phyloP scores from a whole-genome alignment of 164 flowering plant genomes.

The Tetrastigma voinierianum region DNA sequence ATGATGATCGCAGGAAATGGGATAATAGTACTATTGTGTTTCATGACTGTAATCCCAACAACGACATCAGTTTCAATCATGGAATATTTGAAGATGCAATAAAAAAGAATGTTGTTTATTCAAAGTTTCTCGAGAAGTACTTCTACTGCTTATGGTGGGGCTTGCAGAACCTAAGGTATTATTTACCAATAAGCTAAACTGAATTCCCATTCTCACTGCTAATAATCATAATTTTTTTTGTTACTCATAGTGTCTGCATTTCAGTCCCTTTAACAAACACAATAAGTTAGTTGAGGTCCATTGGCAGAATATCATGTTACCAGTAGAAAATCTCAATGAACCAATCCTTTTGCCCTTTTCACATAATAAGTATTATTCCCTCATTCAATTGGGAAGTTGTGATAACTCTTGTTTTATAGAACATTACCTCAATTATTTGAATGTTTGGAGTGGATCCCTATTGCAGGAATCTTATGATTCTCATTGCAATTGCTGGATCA shows the following conservation, averaged over 20 bases:
- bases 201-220: not conserved
- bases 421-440: too few relatives aligned
- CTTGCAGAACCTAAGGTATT: slow-evolving; percentile 84
- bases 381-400: too few relatives aligned
- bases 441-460: too few relatives aligned
- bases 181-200: not conserved
- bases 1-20: slow-evolving; percentile 42
- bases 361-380: too few relatives aligned
- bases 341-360: too few relatives aligned
- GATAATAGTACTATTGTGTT: slow-evolving; percentile 54
- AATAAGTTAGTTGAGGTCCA: too few relatives aligned
- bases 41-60: slow-evolving; percentile 54
- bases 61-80: slow-evolving; percentile 40
- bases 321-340: too few relatives aligned
- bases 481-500: too few relatives aligned
- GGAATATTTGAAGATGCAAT: slow-evolving; percentile 76
- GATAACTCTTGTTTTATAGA: too few relatives aligned
- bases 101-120: slow-evolving; percentile 55
- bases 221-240: not conserved
- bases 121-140: slow-evolving; percentile 65
- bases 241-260: not conserved
- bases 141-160: slow-evolving; percentile 99
- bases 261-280: too few relatives aligned
- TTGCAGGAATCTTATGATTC: too few relatives aligned
- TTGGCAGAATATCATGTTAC: too few relatives aligned